Percentiles rank a stretch among this genome's conserved stretches.
Evolutionary conservation across 2,329 filamentous ascomycete species (phyloP).

Genomic region (Claviceps quebecensis): DNA sequence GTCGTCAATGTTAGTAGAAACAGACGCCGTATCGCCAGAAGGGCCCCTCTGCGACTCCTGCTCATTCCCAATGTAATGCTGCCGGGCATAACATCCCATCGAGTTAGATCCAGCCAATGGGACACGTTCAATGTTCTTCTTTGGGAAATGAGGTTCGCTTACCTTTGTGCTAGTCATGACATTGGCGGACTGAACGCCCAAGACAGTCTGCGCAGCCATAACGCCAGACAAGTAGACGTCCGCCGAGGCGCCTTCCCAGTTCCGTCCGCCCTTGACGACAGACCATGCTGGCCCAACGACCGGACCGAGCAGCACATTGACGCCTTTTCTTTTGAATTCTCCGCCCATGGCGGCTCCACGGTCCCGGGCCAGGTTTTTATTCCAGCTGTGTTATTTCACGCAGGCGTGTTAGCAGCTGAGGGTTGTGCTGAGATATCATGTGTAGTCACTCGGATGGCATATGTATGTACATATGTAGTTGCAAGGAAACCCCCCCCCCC

Average conservation of each 20-base stretch:
- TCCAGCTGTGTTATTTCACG: slow-evolving; percentile 37
- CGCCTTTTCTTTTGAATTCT: slow-evolving; percentile 64
- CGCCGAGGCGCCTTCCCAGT: slow-evolving; percentile 42
- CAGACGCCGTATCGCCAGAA: slow-evolving; percentile 37
- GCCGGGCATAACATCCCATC: too few species aligned
- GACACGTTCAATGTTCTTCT: too few species aligned
- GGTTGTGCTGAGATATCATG: too few species aligned
- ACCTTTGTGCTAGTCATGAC: slow-evolving; percentile 55
- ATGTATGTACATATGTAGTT: too few species aligned
- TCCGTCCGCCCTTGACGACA: slow-evolving; percentile 45
- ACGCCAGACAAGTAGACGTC: slow-evolving; percentile 45
- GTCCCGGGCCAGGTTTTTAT: slow-evolving; percentile 51
- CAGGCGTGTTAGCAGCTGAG: neutral
- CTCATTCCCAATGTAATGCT: slow-evolving; percentile 62
- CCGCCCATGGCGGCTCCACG: slow-evolving; percentile 61
- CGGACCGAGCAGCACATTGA: slow-evolving; percentile 66
- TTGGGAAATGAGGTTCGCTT: too few species aligned
- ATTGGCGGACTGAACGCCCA: slow-evolving; percentile 21
- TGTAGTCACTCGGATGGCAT: too few species aligned
- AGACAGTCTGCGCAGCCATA: slow-evolving; percentile 36
- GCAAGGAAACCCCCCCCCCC: too few species aligned
- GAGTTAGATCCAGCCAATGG: too few species aligned
- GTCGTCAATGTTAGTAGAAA: slow-evolving; percentile 46
- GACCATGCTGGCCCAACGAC: slow-evolving; percentile 55
- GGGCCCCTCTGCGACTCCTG: slow-evolving; percentile 62